Evolutionary conservation across 2,329 filamentous ascomycete genomes (phyloP).

Genomic region (Fusarium coicis): DNA sequence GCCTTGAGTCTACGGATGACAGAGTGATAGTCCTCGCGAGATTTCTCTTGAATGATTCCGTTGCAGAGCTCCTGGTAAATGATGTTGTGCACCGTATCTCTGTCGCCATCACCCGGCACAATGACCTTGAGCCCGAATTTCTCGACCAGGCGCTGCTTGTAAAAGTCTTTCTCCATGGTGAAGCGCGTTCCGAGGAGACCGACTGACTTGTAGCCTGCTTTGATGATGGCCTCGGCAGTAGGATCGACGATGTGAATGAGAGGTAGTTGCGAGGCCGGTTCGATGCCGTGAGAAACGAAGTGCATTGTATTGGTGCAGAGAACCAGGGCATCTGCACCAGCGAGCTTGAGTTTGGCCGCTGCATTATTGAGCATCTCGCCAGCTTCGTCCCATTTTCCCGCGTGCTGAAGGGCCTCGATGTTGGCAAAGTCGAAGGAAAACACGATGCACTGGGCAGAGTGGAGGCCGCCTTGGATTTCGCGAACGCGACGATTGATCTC

Average conservation of each 20-base stretch:
- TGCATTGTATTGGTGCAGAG: slow-evolving; percentile 46
- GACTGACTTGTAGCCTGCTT: slow-evolving; percentile 21
- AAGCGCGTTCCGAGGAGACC: slow-evolving; percentile 39
- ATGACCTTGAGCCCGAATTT: slow-evolving; percentile 28
- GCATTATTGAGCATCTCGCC: slow-evolving; percentile 29
- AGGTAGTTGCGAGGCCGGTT: slow-evolving; percentile 16
- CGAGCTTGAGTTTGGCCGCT: slow-evolving; percentile 19
- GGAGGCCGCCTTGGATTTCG: slow-evolving; percentile 33
- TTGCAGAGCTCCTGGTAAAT: slow-evolving; percentile 42
- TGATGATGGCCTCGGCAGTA: slow-evolving; percentile 27
- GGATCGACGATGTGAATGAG: slow-evolving; percentile 43
- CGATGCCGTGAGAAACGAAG: slow-evolving; percentile 26
- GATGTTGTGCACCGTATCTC: slow-evolving; percentile 24
- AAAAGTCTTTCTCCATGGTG: slow-evolving; percentile 44
- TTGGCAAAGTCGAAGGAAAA: slow-evolving; percentile 43
- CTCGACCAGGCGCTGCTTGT: slow-evolving; percentile 18
- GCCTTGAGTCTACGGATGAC: slow-evolving; percentile 21
- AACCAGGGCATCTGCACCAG: slow-evolving; percentile 39
- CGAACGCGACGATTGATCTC: slow-evolving; percentile 42
- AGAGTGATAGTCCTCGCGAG: slow-evolving; percentile 15
- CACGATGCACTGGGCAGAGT: slow-evolving; percentile 38
- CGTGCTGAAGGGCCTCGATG: slow-evolving; percentile 32
- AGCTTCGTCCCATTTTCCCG: slow-evolving; percentile 29
- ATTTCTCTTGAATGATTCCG: slow-evolving; percentile 22
- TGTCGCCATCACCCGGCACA: slow-evolving; percentile 1